phyloP scores from a whole-genome alignment of 345 rosid genomes.

The Adansonia digitata region DNA sequence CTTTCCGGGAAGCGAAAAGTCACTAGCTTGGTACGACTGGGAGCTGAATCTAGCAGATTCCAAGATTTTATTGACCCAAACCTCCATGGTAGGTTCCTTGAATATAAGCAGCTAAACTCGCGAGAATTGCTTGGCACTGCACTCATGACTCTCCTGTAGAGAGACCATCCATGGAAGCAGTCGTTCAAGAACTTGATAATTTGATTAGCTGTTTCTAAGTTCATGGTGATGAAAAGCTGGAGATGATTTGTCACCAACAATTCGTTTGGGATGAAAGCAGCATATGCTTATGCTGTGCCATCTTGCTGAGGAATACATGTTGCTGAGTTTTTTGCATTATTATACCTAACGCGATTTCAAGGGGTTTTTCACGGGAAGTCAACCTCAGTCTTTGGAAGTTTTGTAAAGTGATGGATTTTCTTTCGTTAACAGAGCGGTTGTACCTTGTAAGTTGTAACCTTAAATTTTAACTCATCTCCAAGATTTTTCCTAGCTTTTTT shows the following conservation, averaged over 20 bases:
- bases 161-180: conserved; percentile 70
- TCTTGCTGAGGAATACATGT: conserved; percentile 22
- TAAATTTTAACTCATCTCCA: not conserved
- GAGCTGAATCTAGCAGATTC: conserved; percentile 53
- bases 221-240: not conserved
- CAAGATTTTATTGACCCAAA: conserved; percentile 64
- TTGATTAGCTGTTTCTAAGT: conserved; percentile 68
- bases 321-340: conserved; percentile 7
- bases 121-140: conserved; percentile 69
- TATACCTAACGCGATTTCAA: not conserved
- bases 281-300: not conserved
- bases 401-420: not conserved
- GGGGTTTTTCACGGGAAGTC: conserved; percentile 14
- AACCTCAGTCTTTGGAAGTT: not conserved
- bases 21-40: conserved; percentile 35
- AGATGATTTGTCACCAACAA: conserved; percentile 4
- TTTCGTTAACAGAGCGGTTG: not conserved
- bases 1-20: conserved; percentile 65
- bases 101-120: conserved; percentile 64
- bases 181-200: conserved; percentile 62
- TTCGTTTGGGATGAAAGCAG: conserved; percentile 7
- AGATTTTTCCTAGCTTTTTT: too few species aligned
- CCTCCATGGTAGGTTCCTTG: conserved; percentile 56
- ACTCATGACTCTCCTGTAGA: conserved; percentile 65
- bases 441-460: not conserved